Conservation (phyloP, 257 asterid genomes). For the Buddleja alternifolia region DNA sequence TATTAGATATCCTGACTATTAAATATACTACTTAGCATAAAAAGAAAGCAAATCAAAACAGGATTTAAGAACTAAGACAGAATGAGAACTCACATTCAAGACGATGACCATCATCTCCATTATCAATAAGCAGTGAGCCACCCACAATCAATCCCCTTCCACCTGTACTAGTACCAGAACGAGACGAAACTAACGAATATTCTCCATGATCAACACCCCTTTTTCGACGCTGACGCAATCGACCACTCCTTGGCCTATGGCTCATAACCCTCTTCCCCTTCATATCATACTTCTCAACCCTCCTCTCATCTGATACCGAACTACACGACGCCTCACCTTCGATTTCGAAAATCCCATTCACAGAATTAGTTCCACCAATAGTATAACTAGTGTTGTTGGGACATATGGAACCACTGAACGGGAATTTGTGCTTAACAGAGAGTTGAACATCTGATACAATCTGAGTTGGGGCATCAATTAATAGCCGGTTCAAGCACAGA, state of each 20-base stretch:
- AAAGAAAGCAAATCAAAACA: conserved; percentile 3
- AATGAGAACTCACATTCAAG: conserved; percentile 46
- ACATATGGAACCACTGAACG: conserved; percentile 50
- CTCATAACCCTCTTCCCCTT: conserved; percentile 65
- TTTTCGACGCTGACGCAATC: conserved; percentile 45
- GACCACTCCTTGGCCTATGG: conserved; percentile 48
- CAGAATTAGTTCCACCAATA: conserved; percentile 31
- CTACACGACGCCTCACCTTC: conserved; percentile 73
- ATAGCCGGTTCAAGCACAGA: conserved; percentile 57
- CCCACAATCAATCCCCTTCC: conserved; percentile 35
- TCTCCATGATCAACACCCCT: conserved; percentile 41
- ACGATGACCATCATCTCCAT: conserved; percentile 40
- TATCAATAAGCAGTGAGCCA: conserved; percentile 22
- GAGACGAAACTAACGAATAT: conserved; percentile 43
- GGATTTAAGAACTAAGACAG: neutral
- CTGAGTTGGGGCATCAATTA: conserved; percentile 65
- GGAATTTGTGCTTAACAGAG: conserved; percentile 59
- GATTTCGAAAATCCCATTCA: conserved; percentile 47
- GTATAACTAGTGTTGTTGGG: conserved; percentile 25
- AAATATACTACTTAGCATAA: neutral
- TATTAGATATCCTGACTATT: neutral
- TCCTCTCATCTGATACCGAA: conserved; percentile 54
- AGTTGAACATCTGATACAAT: conserved; percentile 60
- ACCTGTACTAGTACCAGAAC: conserved; percentile 35
- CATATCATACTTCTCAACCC: conserved; percentile 50